Evolutionary conservation across 331 rosid genomes (phyloP).

Genomic region (Quercus tomentella): DNA sequence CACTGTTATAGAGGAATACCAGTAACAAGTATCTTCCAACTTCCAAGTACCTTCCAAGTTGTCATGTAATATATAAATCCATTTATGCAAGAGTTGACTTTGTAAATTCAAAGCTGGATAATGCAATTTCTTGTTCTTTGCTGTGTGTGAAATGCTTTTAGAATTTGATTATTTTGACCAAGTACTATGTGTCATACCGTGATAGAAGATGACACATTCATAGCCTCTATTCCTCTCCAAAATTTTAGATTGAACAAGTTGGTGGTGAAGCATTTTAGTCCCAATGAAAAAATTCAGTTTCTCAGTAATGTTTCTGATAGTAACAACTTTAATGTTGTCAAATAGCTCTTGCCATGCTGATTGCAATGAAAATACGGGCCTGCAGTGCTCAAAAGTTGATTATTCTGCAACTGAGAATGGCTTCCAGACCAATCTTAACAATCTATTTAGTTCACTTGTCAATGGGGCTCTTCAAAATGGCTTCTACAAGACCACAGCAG

Average conservation of each 20-base stretch:
- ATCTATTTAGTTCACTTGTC: slow-evolving; percentile 29
- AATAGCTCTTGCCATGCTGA: slow-evolving; percentile 26
- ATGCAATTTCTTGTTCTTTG: no score
- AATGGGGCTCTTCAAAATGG: slow-evolving; percentile 38
- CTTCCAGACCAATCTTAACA: slow-evolving; percentile 34
- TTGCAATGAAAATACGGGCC: slow-evolving; percentile 6
- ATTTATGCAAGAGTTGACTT: no score
- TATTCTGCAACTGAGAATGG: slow-evolving; percentile 18
- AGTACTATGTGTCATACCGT: not conserved
- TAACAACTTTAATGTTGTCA: slow-evolving; percentile 3
- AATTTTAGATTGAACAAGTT: no score
- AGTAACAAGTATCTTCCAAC: no score
- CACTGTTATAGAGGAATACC: no score
- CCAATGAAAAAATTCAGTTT: slow-evolving; percentile 26
- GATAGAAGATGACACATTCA: not conserved
- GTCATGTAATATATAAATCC: no score
- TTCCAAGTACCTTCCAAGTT: no score
- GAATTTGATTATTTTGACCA: no score
- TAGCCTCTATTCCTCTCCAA: not conserved
- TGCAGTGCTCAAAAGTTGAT: slow-evolving; percentile 27
- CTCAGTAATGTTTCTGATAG: slow-evolving; percentile 9
- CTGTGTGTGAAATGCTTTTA: no score
- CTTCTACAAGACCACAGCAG: slow-evolving; percentile 36
- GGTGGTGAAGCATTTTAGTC: not conserved
- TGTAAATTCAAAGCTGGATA: no score